phyloP scores from a whole-genome alignment of 2,329 filamentous ascomycete genomes.

The Pseudogymnoascus sp. region DNA sequence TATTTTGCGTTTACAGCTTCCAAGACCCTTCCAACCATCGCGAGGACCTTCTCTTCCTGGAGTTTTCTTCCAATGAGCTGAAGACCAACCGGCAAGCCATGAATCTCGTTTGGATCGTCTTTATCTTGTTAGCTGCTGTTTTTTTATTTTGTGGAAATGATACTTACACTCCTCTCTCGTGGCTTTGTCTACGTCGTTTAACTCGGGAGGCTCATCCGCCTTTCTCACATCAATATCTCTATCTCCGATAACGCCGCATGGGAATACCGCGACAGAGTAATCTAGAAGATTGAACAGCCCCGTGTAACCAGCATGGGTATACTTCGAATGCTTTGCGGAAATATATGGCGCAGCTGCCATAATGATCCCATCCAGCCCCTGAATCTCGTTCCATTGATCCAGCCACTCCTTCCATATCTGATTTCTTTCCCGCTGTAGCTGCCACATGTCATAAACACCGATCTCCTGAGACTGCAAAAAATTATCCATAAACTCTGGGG shows the following conservation, averaged over 20 bases:
- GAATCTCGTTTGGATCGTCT: constrained; percentile 74
- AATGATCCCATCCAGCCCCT: constrained; percentile 28
- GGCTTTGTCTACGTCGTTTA: background rate
- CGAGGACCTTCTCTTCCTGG: constrained; percentile 82
- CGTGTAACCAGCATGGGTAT: constrained; percentile 25
- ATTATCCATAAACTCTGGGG: constrained; percentile 27
- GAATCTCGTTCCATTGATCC: constrained; percentile 21
- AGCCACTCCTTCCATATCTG: constrained; percentile 33
- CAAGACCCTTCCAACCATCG: constrained; percentile 64
- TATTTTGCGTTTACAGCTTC: background rate
- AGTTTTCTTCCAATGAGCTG: constrained; percentile 74
- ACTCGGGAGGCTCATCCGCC: background rate
- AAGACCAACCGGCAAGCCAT: constrained; percentile 74
- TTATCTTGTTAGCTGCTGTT: constrained; percentile 64
- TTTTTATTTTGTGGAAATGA: background rate
- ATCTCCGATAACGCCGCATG: constrained; percentile 11
- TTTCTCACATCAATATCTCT: background rate
- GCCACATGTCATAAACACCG: constrained; percentile 23
- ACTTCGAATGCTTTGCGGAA: constrained; percentile 25
- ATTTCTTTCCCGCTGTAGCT: constrained; percentile 31
- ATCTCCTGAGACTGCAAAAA: constrained; percentile 22
- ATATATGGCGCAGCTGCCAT: constrained; percentile 31
- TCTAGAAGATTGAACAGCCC: constrained; percentile 30
- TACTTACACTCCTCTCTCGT: constrained; percentile 7
- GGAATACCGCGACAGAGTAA: constrained; percentile 16